Conservation (phyloP, 2,329 filamentous ascomycete species). For the Aspergillus persii region DNA sequence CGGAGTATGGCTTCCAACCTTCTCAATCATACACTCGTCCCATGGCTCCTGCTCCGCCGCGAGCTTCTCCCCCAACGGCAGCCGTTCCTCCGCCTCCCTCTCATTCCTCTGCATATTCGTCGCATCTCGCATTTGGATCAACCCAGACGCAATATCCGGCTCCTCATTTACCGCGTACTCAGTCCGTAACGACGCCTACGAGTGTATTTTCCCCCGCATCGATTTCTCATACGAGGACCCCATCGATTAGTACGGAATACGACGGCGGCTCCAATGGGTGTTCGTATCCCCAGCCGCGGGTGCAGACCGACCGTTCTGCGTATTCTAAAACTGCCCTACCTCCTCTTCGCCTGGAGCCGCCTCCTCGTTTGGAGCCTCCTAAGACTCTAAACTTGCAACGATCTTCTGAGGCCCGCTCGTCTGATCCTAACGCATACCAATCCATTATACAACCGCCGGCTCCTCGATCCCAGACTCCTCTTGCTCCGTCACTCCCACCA, state of each 20-base stretch:
- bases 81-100: conserved; percentile 20
- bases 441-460: conserved; percentile 32
- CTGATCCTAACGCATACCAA: conserved; percentile 40
- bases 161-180: conserved; percentile 43
- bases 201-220: conserved; percentile 33
- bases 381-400: conserved; percentile 19
- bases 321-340: conserved; percentile 27
- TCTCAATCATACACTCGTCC: conserved; percentile 36
- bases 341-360: conserved; percentile 10
- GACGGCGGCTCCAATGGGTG: conserved; percentile 26
- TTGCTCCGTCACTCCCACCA: conserved; percentile 34
- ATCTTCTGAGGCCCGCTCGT: conserved; percentile 39
- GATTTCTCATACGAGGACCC: conserved; percentile 34
- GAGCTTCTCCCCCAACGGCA: conserved; percentile 35
- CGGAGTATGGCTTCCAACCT: conserved; percentile 41
- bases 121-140: conserved; percentile 44
- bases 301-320: conserved; percentile 20
- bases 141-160: conserved; percentile 43
- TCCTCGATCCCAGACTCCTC: conserved; percentile 26
- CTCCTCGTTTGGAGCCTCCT: conserved; percentile 28
- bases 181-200: conserved; percentile 35
- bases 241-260: conserved; percentile 33
- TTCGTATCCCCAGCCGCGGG: conserved; percentile 24
- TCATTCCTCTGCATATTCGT: conserved; percentile 30
- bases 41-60: conserved; percentile 35